Percentiles rank a stretch among this genome's conserved stretches.
Evolutionary conservation across 2,329 filamentous ascomycete genomes (phyloP).

Genomic region (Ceratocystis cubensis): DNA sequence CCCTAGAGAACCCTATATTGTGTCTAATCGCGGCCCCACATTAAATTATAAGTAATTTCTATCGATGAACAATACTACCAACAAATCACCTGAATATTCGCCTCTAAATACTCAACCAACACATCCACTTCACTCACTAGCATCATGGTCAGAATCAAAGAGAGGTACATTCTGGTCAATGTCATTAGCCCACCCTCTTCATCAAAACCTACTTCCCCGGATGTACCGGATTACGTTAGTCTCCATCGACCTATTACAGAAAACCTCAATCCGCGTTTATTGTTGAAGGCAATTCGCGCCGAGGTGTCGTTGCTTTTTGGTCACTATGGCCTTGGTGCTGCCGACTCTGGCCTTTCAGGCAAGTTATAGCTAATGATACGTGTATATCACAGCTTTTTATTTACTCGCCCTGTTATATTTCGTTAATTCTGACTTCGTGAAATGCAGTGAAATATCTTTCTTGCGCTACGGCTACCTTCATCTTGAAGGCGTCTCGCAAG

Average conservation of each 20-base stretch:
- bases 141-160: constrained; percentile 82
- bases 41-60: constrained; percentile 14
- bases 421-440: constrained; percentile 5
- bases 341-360: constrained; percentile 59
- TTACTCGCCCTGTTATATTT: not conserved
- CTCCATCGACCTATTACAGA: constrained; percentile 70
- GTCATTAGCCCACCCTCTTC: constrained; percentile 63
- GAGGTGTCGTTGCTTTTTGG: constrained; percentile 66
- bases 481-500: constrained; percentile 68
- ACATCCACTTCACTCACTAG: not conserved
- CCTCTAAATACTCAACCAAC: not conserved
- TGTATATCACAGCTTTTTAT: too few relatives aligned
- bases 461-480: constrained; percentile 83
- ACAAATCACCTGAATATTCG: too few relatives aligned
- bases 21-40: too few relatives aligned
- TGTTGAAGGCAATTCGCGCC: constrained; percentile 58
- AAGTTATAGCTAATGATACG: constrained; percentile 18
- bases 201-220: constrained; percentile 30
- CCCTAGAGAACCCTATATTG: not conserved
- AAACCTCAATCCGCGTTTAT: constrained; percentile 50
- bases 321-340: constrained; percentile 71
- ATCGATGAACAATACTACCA: not conserved
- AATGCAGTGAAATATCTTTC: constrained; percentile 78
- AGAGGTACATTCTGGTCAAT: constrained; percentile 89
- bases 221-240: constrained; percentile 49